A percentile compares a stretch with the other conserved stretches of the same genome.
phyloP scores from a whole-genome alignment of 768 basidiomycete genomes.

The Russula compacta region DNA sequence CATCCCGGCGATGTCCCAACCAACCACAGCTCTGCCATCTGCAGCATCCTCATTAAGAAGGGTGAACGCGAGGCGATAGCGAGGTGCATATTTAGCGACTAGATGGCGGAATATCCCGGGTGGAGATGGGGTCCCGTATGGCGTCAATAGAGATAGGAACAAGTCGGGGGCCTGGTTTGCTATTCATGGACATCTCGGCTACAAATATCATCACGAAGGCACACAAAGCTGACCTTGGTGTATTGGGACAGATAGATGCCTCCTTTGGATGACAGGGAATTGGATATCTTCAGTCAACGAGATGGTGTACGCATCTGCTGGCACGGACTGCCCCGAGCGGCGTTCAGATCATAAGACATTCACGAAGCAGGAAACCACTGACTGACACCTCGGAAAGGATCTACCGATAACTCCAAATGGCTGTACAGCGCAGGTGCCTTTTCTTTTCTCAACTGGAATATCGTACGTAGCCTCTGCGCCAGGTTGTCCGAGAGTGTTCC shows the following conservation, averaged over 20 bases:
- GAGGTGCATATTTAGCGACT: slow-evolving; percentile 67
- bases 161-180: slow-evolving; percentile 24
- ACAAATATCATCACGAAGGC: neutral
- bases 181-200: slow-evolving; percentile 1
- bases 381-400: slow-evolving; percentile 14
- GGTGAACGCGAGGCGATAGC: slow-evolving; percentile 85
- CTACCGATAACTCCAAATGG: slow-evolving; percentile 11
- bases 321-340: neutral
- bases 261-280: slow-evolving; percentile 4
- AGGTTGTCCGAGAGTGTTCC: neutral
- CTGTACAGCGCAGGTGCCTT: neutral
- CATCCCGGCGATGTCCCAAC: slow-evolving; percentile 67
- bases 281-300: slow-evolving; percentile 1
- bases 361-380: slow-evolving; percentile 3
- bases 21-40: slow-evolving; percentile 44
- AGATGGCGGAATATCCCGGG: slow-evolving; percentile 37
- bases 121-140: slow-evolving; percentile 35
- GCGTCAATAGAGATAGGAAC: slow-evolving; percentile 33
- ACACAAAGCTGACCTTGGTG: slow-evolving; percentile 9
- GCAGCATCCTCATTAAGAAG: slow-evolving; percentile 85
- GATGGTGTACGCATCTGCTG: slow-evolving; percentile 7
- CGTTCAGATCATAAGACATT: slow-evolving; percentile 7
- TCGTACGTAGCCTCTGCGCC: neutral
- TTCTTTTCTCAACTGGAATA: slow-evolving; percentile 9
- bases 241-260: slow-evolving; percentile 15